Evolutionary conservation across 75 land plant genomes (phyloP), one percentile per base, ranked within the genome.

Genomic region (Chamaecyparis obtusa): DNA sequence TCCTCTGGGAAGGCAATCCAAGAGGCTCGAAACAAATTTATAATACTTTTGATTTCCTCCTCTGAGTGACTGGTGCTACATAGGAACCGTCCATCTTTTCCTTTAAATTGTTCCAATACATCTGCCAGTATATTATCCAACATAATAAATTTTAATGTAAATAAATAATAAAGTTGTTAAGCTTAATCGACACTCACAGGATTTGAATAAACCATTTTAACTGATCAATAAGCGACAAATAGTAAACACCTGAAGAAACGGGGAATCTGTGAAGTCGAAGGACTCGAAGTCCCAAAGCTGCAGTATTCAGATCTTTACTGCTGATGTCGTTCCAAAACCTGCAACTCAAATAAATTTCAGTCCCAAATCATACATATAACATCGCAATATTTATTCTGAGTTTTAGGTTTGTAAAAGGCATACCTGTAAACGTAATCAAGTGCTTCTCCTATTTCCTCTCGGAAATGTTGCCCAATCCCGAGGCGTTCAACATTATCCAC

Each of bases 401-500:
- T n/a, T n/a, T n/a, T n/a, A n/a, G n/a, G n/a, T n/a, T n/a, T n/a
- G n/a, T n/a, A n/a, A n/a, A n/a, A n/a, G n/a, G n/a, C n/a, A 71
- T 21, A 87, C 90, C 76, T 87, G 43, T 89, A 87, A 24, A 89
- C 86, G 44, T 89, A 89, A 43, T 87, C 86, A 16, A 89, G 89
- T 19, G 56, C n/a, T 8, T 74, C 56, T 27, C 5, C 41, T n/a
- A 89, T 89, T 84, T 89, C 90, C 27, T 55, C 27, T 36, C 43
- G 5, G 13, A 89, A 89, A 5, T 84, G 72, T 32, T 41, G 80
- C 9, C 24, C 86, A 21, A 89, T 89, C n/a, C 85, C 88, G 2
- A 93, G 91, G 39, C 94, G 87, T 37, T 93, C 87, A 15, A 93
- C 87, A 4, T 88, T 85, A 72, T 93, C 95, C 81, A 93, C 92